Evolutionary conservation across 208 protist species (phyloP).

Genomic region (Herpetomonas tarakana): DNA sequence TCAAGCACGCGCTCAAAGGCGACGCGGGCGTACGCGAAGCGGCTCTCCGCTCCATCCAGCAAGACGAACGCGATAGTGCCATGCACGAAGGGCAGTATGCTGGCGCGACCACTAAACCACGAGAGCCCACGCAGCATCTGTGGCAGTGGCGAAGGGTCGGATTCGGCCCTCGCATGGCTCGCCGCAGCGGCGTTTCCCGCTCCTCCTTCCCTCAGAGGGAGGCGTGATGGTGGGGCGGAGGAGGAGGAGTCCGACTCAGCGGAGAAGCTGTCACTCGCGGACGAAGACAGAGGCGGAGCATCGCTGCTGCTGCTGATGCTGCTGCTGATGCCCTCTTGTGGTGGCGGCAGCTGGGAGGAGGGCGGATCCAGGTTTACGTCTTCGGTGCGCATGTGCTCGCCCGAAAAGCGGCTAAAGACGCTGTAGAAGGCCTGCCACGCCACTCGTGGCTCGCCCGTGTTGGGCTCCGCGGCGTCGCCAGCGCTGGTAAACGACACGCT

Average conservation of each 20-base stretch:
- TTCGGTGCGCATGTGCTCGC: constrained; percentile 11
- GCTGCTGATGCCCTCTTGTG: too few relatives aligned
- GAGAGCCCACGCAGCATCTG: background rate
- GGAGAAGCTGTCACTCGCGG: too few relatives aligned
- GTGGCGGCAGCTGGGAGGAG: too few relatives aligned
- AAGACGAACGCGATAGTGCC: constrained; percentile 2
- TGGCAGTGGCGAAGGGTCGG: too few relatives aligned
- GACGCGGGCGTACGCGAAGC: background rate
- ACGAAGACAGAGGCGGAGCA: too few relatives aligned
- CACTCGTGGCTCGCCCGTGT: background rate
- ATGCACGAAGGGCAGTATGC: constrained; percentile 4
- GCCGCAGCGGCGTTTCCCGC: too few relatives aligned
- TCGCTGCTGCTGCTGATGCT: constrained; percentile 5
- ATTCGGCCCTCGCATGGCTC: too few relatives aligned
- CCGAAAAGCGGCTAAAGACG: constrained; percentile 14
- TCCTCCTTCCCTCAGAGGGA: too few relatives aligned
- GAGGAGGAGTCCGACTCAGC: background rate
- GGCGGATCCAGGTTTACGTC: background rate
- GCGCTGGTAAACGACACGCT: background rate
- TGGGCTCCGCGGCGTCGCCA: background rate
- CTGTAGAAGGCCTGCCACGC: background rate
- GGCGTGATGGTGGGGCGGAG: background rate
- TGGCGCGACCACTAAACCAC: background rate
- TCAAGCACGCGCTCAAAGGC: constrained; percentile 3
- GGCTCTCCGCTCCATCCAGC: background rate